These are phyloP conservation scores for Kwoniella bestiolae DNA, from an alignment of 768 basidiomycete genomes.

Conservation along the genomic window DNA sequence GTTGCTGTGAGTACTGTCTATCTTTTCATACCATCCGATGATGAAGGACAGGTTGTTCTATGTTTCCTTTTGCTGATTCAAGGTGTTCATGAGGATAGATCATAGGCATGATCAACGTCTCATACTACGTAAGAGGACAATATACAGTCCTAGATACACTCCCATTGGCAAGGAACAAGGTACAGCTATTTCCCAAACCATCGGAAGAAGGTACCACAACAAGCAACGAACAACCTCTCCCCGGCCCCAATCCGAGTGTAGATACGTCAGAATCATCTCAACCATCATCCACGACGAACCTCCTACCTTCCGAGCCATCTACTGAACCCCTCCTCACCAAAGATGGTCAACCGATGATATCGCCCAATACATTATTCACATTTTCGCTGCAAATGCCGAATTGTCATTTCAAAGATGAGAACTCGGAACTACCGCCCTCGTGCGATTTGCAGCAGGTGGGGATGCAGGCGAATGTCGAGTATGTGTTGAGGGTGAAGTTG, in stretches of 20 bases:
- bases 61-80: too few species aligned
- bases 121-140: constrained; percentile 50
- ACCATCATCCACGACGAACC: not conserved
- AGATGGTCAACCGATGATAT: constrained; percentile 32
- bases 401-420: constrained; percentile 32
- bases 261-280: not conserved
- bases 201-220: not conserved
- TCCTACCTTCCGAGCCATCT: not conserved
- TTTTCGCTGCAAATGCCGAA: constrained; percentile 46
- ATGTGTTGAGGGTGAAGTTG: constrained; percentile 43
- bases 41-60: too few species aligned
- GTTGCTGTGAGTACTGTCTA: constrained; percentile 49
- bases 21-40: too few species aligned
- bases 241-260: not conserved
- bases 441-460: constrained; percentile 44
- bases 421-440: constrained; percentile 41
- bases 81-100: constrained; percentile 26
- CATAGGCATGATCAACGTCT: constrained; percentile 39
- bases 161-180: constrained; percentile 28
- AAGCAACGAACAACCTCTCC: not conserved
- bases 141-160: constrained; percentile 50
- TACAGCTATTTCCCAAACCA: constrained; percentile 33
- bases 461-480: constrained; percentile 50
- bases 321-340: constrained; percentile 8
- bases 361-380: constrained; percentile 27